Evolutionary conservation across 2,329 filamentous ascomycete genomes (phyloP).

Genomic region (Scytalidium sp.): DNA sequence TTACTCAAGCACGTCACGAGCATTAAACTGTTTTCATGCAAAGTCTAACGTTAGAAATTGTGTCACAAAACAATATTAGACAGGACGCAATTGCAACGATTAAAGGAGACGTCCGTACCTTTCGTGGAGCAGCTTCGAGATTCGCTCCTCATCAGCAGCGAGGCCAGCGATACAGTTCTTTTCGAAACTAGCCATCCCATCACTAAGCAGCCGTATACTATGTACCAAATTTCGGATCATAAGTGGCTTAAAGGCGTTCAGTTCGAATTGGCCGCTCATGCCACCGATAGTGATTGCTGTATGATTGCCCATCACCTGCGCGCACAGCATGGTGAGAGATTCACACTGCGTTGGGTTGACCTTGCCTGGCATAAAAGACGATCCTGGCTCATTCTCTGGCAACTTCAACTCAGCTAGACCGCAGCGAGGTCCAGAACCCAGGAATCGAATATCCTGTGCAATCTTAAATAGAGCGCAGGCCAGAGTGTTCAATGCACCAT

Average conservation of each 20-base stretch:
- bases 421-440: conserved; percentile 92
- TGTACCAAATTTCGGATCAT: conserved; percentile 94
- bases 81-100: background rate
- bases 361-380: conserved; percentile 98
- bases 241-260: conserved; percentile 98
- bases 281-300: conserved; percentile 89
- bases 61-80: too few relatives aligned
- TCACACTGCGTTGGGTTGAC: conserved; percentile 99
- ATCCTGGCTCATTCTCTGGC: conserved; percentile 97
- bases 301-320: conserved; percentile 97
- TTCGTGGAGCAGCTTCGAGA: conserved; percentile 86
- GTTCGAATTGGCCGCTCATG: conserved; percentile 97
- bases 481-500: conserved; percentile 89
- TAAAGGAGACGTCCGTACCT: conserved; percentile 56
- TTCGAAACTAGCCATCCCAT: conserved; percentile 94
- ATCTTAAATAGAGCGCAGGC: conserved; percentile 94
- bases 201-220: conserved; percentile 81
- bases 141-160: conserved; percentile 90
- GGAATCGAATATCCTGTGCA: conserved; percentile 95
- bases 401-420: conserved; percentile 90
- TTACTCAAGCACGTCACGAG: conserved; percentile 97
- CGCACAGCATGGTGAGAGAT: conserved; percentile 94
- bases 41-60: conserved; percentile 16
- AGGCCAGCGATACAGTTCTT: conserved; percentile 87
- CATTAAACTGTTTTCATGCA: conserved; percentile 68